phyloP scores from a whole-genome alignment of 768 basidiomycete species.

The Termitomyces sp. region DNA sequence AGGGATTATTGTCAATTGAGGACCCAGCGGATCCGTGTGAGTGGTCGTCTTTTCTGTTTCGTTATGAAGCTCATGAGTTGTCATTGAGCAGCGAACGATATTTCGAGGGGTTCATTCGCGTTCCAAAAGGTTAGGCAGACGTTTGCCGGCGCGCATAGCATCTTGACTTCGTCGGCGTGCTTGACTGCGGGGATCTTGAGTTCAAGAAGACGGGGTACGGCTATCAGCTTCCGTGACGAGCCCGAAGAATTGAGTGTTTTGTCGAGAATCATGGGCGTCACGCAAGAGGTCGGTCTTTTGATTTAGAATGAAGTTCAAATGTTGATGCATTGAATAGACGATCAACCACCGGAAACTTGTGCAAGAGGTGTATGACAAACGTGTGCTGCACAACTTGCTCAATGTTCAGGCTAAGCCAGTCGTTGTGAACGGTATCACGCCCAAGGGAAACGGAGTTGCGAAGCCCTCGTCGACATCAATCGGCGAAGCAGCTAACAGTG shows the following conservation, averaged over 20 bases:
- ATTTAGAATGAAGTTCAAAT: background rate
- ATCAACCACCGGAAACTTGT: constrained; percentile 69
- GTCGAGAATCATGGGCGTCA: constrained; percentile 73
- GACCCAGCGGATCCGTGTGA: constrained; percentile 87
- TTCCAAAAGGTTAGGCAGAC: constrained; percentile 78
- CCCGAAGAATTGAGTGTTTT: constrained; percentile 74
- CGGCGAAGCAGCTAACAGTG: background rate
- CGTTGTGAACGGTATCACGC: background rate
- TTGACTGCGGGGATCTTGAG: constrained; percentile 56
- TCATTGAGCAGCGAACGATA: constrained; percentile 72
- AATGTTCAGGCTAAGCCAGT: constrained; percentile 28
- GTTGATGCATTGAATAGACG: constrained; percentile 36
- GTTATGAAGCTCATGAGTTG: background rate
- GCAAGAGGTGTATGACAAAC: constrained; percentile 59
- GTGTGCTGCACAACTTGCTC: constrained; percentile 53
- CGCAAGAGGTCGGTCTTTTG: constrained; percentile 60
- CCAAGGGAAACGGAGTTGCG: background rate
- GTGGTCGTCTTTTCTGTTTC: constrained; percentile 21
- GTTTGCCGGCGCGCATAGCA: constrained; percentile 74
- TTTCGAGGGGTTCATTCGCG: constrained; percentile 82
- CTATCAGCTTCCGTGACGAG: constrained; percentile 39
- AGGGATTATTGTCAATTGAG: constrained; percentile 74
- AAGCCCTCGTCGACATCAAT: background rate
- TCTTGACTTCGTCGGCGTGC: constrained; percentile 73
- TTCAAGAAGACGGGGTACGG: constrained; percentile 46